phyloP scores from a whole-genome alignment of 2,329 filamentous ascomycete genomes.

The Phialocephala sp. region DNA sequence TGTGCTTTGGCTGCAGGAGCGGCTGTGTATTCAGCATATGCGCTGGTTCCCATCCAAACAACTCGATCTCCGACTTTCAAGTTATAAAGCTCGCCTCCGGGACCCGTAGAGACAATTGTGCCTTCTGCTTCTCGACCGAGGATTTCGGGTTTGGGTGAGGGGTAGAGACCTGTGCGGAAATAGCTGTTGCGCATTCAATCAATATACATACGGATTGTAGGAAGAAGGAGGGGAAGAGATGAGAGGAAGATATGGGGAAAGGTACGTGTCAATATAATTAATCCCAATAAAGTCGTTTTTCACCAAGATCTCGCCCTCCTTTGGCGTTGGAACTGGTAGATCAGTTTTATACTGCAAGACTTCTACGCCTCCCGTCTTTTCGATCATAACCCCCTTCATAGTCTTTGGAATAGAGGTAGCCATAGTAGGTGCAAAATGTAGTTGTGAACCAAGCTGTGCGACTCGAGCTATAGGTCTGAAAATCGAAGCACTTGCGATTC shows the following conservation, averaged over 20 bases:
- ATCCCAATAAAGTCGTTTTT: slow-evolving; percentile 81
- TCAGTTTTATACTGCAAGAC: slow-evolving; percentile 74
- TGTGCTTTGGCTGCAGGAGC: slow-evolving; percentile 60
- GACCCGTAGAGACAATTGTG: slow-evolving; percentile 66
- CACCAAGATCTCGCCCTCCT: slow-evolving; percentile 76
- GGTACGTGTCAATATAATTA: slow-evolving; percentile 85
- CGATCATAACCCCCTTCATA: slow-evolving; percentile 71
- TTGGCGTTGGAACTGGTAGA: slow-evolving; percentile 70
- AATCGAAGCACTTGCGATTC: slow-evolving; percentile 13
- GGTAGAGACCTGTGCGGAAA: slow-evolving; percentile 85
- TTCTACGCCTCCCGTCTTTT: slow-evolving; percentile 73
- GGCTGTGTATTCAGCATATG: slow-evolving; percentile 63
- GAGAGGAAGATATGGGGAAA: slow-evolving; percentile 14
- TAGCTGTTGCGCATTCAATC: slow-evolving; percentile 56
- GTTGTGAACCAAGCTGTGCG: slow-evolving; percentile 23
- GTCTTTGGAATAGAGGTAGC: slow-evolving; percentile 33
- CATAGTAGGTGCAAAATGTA: slow-evolving; percentile 28
- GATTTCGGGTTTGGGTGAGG: slow-evolving; percentile 71
- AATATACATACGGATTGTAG: background rate
- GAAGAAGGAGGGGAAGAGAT: background rate
- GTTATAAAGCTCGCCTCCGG: slow-evolving; percentile 55
- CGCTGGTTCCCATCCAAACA: slow-evolving; percentile 64
- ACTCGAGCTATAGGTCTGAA: slow-evolving; percentile 16
- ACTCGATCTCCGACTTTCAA: slow-evolving; percentile 73
- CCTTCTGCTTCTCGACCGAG: slow-evolving; percentile 83